Percentiles rank a stretch among this genome's conserved stretches.
Evolutionary conservation across 2,329 filamentous ascomycete genomes (phyloP).

Genomic region (Aspergillus quadricinctus): DNA sequence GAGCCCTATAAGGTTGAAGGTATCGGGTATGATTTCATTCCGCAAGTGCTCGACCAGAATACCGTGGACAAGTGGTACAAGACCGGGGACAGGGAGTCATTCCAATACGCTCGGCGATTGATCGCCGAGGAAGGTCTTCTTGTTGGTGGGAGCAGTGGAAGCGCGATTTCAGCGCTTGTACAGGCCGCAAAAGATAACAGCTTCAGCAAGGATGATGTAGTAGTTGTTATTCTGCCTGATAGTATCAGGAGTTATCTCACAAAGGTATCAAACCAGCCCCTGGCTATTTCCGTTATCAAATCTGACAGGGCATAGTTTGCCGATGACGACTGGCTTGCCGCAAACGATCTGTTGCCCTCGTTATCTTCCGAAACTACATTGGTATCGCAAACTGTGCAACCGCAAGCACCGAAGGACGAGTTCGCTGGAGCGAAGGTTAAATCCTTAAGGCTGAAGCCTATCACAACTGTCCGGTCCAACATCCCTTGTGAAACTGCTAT

Average conservation of each 20-base stretch:
- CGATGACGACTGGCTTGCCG: slow-evolving; percentile 97
- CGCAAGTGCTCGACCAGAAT: slow-evolving; percentile 79
- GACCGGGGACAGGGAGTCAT: slow-evolving; percentile 88
- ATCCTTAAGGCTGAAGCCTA: slow-evolving; percentile 82
- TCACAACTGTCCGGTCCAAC: slow-evolving; percentile 73
- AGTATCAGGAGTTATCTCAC: slow-evolving; percentile 96
- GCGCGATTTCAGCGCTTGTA: slow-evolving; percentile 78
- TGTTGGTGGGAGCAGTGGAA: slow-evolving; percentile 89
- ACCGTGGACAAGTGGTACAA: slow-evolving; percentile 95
- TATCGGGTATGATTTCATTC: slow-evolving; percentile 97
- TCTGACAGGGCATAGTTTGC: slow-evolving; percentile 59
- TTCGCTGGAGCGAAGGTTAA: slow-evolving; percentile 76
- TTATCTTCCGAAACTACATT: slow-evolving; percentile 45
- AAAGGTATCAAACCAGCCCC: slow-evolving; percentile 52
- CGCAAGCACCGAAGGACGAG: slow-evolving; percentile 54
- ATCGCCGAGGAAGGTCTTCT: slow-evolving; percentile 93
- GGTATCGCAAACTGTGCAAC: slow-evolving; percentile 22
- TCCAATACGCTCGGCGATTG: slow-evolving; percentile 80
- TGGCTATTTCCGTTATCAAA: background rate
- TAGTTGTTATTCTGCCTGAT: slow-evolving; percentile 89
- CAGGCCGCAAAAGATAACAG: slow-evolving; percentile 70
- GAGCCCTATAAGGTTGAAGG: slow-evolving; percentile 96
- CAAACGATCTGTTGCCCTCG: slow-evolving; percentile 80
- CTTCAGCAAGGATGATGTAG: slow-evolving; percentile 77
- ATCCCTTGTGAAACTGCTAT: slow-evolving; percentile 80